phyloP scores from a whole-genome alignment of 805 yeast genomes.

The Cyberlindnera veronae region DNA sequence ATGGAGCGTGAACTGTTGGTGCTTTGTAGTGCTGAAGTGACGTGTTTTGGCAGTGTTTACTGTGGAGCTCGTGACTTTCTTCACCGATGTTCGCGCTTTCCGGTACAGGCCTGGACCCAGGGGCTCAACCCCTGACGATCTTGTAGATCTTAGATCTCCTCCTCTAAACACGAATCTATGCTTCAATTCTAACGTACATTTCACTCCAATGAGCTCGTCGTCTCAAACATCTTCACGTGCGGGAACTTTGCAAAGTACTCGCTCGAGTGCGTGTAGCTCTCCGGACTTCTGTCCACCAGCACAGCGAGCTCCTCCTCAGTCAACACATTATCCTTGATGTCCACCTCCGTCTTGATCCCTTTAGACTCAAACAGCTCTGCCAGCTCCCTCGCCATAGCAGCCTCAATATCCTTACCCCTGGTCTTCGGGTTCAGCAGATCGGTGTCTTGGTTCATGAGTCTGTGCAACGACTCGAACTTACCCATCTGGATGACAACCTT shows the following conservation, averaged over 20 bases:
- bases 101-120: too few relatives aligned
- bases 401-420: conserved; percentile 29
- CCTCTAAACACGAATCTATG: too few relatives aligned
- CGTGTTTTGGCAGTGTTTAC: too few relatives aligned
- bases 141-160: too few relatives aligned
- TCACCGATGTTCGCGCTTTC: too few relatives aligned
- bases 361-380: conserved; percentile 34
- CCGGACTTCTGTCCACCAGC: conserved; percentile 44
- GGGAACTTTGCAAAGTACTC: conserved; percentile 2
- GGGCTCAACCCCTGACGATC: too few relatives aligned
- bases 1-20: too few relatives aligned
- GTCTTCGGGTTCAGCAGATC: conserved; percentile 20
- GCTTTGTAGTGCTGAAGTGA: too few relatives aligned
- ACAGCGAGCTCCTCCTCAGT: conserved; percentile 43
- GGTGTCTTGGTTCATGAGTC: conserved; percentile 32
- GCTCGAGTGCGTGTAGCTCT: conserved; percentile 36
- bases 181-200: too few relatives aligned
- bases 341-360: conserved; percentile 34
- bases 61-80: too few relatives aligned
- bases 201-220: conserved; percentile 3
- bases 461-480: conserved; percentile 42
- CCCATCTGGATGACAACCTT: conserved; percentile 71
- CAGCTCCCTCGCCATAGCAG: conserved; percentile 8
- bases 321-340: conserved; percentile 22
- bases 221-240: conserved; percentile 2